Evolutionary conservation across 257 asterid genomes (phyloP), one percentile per base, ranked within the genome.

Genomic region (Solanum sejunctum): DNA sequence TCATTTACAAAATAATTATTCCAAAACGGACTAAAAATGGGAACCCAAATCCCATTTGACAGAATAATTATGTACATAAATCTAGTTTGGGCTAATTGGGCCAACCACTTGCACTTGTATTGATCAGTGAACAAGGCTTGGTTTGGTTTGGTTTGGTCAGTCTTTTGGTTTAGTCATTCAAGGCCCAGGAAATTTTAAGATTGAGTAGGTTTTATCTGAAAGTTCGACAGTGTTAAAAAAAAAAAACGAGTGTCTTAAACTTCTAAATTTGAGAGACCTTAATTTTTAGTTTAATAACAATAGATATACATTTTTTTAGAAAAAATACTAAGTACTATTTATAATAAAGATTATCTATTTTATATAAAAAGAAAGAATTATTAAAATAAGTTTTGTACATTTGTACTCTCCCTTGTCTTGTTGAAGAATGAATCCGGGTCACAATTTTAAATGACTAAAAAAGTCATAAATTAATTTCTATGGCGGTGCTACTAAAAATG

Each of bases 181-280:
- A 64, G 43, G 43, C 72, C 43, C 47, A 67, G 18, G n/a, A 18
- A 67, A 67, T 52, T 12, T 20, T 0, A 63, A 23, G 12, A 6
- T 58, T n/a, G 28, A 3, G 8, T 8, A 6, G 11, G 4, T 10
- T 60, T 32, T 32, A 32, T 32, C 3, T 3, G 36, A 32, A 3
- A 0, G 36, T 32, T 32, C 36, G 36, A 32, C 36, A 3, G 3
- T 32, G 3, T 32, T 32, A 32, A 3, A 32, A 32, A 32, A 28
- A 28, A 32, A 0, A 0, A 2, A 28, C 2, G 32, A 32, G 3
- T 0, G 36, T 32, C 0, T 32, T 32, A 3, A 3, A 3, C 0
- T 1, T 1, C 0, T 32, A 32, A 32, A 32, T 32, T 32, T 32
- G 36, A 32, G 36, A 0, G 3, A 0, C 0, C 36, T 32, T 0